Evolutionary conservation across 768 basidiomycete species (phyloP), one percentile per base, ranked within the genome.

Genomic region (Coprinopsis strossmayeri): DNA sequence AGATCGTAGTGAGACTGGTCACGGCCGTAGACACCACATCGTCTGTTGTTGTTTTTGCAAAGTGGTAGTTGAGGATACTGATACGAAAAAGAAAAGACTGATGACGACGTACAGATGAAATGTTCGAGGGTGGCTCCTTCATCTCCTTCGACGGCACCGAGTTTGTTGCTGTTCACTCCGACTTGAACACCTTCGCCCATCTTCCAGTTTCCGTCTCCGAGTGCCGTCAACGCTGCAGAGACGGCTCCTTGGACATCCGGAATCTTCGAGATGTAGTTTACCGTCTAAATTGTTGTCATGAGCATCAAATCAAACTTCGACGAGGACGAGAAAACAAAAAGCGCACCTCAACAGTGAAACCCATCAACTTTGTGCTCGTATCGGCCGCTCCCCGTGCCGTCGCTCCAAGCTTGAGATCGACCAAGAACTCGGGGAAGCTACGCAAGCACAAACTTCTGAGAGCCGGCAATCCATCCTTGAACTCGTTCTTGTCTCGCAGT

Each of bases 121-220:
- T 91, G 87, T 57, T 91, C 84, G 20, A 90, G 65, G 10, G 91
- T 70, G 15, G 73, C 66, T 32, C 64, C 66, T 56, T 84, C 81
- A 48, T 81, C 82, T 9, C 70, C 71, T 25, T 80, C 82, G n/a
- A n/a, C n/a, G n/a, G n/a, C n/a, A 3, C 68, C 69, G 1, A 67
- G 54, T 47, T 77, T 77, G 5, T 63, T 53, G 1, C 35, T 45
- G 34, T 46, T 45, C 9, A n/a, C n/a, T n/a, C 76, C 77, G 4
- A 84, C 79, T 55, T 75, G 73, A 18, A 87, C 73, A 3, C 87
- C 88, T 52, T 88, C 87, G 3, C 90, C 90, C 89, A 92, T 91
- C 64, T 80, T 87, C 90, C 90, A 91, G 55, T 91, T 91, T 9
- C 90, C 90, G 51, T 92, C 89, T 0, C 90, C 90, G 0, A 92